Evolutionary conservation across 75 land plant species (phyloP).

Genomic region (Sequoiadendron giganteum): DNA sequence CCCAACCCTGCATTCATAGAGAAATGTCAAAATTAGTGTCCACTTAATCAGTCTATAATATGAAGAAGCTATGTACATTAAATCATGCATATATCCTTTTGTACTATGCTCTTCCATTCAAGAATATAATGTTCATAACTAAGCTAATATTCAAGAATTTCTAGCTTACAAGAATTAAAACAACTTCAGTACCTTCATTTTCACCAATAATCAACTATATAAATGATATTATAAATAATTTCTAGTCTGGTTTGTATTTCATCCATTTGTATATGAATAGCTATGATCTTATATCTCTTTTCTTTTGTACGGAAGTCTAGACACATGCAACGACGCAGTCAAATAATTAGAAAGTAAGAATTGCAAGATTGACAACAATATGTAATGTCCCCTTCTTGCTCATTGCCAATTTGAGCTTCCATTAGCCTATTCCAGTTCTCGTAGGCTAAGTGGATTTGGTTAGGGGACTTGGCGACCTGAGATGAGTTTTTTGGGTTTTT

Average conservation of each 20-base stretch:
- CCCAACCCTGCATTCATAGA: constrained; percentile 51
- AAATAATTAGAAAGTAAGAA: not conserved
- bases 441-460: too few relatives aligned
- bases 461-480: too few relatives aligned
- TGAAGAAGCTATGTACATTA: not conserved
- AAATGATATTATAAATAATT: not conserved
- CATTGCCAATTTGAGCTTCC: too few relatives aligned
- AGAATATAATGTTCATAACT: not conserved
- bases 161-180: too few relatives aligned
- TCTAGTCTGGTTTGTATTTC: not conserved
- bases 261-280: not conserved
- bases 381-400: too few relatives aligned
- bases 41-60: not conserved
- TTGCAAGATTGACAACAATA: not conserved
- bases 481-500: too few relatives aligned
- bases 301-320: not conserved
- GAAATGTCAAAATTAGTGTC: not conserved
- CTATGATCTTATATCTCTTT: not conserved
- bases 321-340: not conserved
- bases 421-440: too few relatives aligned
- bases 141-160: too few relatives aligned
- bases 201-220: not conserved
- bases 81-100: not conserved
- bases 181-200: too few relatives aligned
- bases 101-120: not conserved